These are phyloP conservation scores for Colletotrichum sp. DNA, from an alignment of 2,329 filamentous ascomycete genomes.

Conservation along the genomic window DNA sequence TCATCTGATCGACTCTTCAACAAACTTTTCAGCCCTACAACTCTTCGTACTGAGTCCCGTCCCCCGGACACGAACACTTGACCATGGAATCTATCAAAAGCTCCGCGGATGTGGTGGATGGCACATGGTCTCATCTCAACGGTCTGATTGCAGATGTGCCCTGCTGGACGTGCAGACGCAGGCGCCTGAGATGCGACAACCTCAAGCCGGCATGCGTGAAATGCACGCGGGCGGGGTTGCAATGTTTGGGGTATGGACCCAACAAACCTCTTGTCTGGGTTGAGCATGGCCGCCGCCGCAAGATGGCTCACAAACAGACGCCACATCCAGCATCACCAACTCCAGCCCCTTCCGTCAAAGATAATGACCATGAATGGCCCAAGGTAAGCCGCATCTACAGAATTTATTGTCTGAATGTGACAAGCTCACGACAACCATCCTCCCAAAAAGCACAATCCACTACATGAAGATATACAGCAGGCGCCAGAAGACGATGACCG, in stretches of 20 bases:
- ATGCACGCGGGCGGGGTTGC: constrained; percentile 19
- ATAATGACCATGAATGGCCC: accelerated
- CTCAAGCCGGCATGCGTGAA: constrained; percentile 23
- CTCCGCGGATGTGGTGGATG: not conserved
- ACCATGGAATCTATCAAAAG: not conserved
- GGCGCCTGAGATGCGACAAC: constrained; percentile 24
- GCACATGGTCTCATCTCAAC: not conserved
- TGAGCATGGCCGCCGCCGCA: not conserved
- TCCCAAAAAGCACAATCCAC: accelerated
- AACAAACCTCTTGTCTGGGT: not conserved
- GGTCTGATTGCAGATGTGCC: not conserved
- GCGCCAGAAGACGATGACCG: not conserved
- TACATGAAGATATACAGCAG: not conserved
- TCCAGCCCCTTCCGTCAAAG: not conserved
- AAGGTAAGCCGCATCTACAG: not conserved
- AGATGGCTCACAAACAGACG: not conserved
- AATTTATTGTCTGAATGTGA: not conserved
- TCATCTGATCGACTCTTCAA: not conserved
- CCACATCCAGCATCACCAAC: not conserved
- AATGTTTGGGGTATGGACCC: constrained; percentile 4
- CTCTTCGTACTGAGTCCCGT: not conserved
- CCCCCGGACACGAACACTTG: accelerated
- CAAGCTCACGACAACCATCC: accelerated
- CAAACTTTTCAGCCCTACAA: not conserved
- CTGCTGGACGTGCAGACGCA: not conserved